phyloP scores from a whole-genome alignment of 2,329 filamentous ascomycete genomes.

The Fusarium nodosum region DNA sequence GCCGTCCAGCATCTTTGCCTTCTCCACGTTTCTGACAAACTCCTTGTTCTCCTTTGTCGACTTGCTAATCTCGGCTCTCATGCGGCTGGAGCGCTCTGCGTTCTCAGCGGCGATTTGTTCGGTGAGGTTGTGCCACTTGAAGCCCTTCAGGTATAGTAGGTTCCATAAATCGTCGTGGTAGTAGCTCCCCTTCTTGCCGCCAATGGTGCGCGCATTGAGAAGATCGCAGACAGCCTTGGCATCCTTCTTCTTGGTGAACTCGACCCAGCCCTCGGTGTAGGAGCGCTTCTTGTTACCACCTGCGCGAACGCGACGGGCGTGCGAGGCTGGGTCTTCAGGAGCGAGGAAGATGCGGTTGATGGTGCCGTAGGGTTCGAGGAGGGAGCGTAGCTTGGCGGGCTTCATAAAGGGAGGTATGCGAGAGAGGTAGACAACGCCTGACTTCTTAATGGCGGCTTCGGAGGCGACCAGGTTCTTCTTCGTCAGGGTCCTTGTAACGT shows the following conservation, averaged over 20 bases:
- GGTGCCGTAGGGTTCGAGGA: slow-evolving; percentile 80
- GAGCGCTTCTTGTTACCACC: slow-evolving; percentile 87
- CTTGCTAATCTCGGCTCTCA: slow-evolving; percentile 82
- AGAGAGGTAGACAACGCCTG: slow-evolving; percentile 86
- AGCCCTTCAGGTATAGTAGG: slow-evolving; percentile 82
- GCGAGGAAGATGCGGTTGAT: slow-evolving; percentile 85
- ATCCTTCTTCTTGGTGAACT: slow-evolving; percentile 81
- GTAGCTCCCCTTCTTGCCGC: slow-evolving; percentile 85
- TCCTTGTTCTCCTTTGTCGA: slow-evolving; percentile 84
- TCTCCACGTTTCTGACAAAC: slow-evolving; percentile 84
- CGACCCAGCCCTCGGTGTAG: slow-evolving; percentile 90
- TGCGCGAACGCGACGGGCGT: slow-evolving; percentile 74
- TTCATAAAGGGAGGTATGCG: slow-evolving; percentile 92
- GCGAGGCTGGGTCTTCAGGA: slow-evolving; percentile 77
- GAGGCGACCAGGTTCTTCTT: slow-evolving; percentile 77
- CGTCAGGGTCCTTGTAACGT: slow-evolving; percentile 67
- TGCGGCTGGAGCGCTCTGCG: slow-evolving; percentile 79
- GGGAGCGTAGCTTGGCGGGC: slow-evolving; percentile 79
- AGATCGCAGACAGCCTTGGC: slow-evolving; percentile 82
- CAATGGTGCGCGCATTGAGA: slow-evolving; percentile 82
- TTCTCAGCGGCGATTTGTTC: slow-evolving; percentile 87
- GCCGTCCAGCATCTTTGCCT: slow-evolving; percentile 81
- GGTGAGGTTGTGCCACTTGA: slow-evolving; percentile 83
- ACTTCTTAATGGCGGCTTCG: slow-evolving; percentile 75
- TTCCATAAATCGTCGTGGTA: slow-evolving; percentile 93